These are phyloP conservation scores for Oryza australiensis DNA, from an alignment of 176 grass and related monocot genomes.

Conservation along the genomic window DNA sequence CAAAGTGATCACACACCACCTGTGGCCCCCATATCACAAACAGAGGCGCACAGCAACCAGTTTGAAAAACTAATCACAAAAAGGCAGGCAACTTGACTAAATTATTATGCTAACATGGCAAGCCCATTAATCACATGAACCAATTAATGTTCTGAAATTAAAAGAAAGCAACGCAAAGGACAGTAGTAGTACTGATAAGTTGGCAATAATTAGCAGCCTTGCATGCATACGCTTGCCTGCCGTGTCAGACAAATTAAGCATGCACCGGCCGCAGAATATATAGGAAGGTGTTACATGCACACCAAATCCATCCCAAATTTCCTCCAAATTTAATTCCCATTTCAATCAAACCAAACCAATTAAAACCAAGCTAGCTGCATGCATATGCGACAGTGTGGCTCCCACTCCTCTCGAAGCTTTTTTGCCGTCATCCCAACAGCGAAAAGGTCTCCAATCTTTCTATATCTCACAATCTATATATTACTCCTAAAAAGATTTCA, in stretches of 20 bases:
- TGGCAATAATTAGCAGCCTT: background rate
- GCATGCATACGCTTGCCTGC: background rate
- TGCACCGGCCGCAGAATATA: background rate
- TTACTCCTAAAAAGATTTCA: no score
- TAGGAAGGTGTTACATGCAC: background rate
- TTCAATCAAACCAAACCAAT: background rate
- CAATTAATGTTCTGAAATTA: background rate
- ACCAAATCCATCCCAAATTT: background rate
- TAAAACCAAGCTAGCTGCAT: background rate
- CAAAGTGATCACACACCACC: background rate
- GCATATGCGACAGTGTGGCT: background rate
- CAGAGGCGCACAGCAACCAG: background rate
- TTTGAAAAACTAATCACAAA: background rate
- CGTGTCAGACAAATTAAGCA: background rate
- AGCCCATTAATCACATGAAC: background rate
- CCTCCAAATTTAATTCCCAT: background rate
- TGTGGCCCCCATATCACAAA: background rate
- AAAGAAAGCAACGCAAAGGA: background rate
- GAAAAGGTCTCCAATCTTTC: background rate
- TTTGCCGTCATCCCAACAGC: background rate
- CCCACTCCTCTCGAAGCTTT: background rate
- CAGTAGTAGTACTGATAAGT: background rate
- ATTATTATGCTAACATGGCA: background rate
- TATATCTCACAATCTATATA: background rate
- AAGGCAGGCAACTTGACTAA: background rate